Evolutionary conservation across 2,329 filamentous ascomycete genomes (phyloP).

Genomic region (Sphaerulina vaccinii): DNA sequence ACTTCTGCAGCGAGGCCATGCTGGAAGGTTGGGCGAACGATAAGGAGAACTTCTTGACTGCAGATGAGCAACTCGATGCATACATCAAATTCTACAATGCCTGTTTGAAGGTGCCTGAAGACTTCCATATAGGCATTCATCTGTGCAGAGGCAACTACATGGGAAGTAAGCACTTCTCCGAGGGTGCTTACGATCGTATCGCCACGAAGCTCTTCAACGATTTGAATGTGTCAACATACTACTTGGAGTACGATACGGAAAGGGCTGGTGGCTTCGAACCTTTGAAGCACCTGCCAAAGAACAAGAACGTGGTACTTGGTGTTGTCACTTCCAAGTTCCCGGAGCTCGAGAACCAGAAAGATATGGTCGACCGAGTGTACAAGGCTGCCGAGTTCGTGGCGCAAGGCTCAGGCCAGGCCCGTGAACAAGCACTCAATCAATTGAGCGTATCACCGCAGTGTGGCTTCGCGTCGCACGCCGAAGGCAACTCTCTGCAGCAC

Average conservation of each 20-base stretch:
- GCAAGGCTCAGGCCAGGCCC: conserved; percentile 58
- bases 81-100: conserved; percentile 79
- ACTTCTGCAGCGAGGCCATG: conserved; percentile 73
- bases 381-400: conserved; percentile 65
- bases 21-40: conserved; percentile 68
- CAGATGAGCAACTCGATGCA: conserved; percentile 69
- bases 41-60: conserved; percentile 63
- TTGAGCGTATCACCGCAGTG: conserved; percentile 66
- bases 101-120: conserved; percentile 57
- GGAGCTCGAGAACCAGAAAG: conserved; percentile 46
- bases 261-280: conserved; percentile 51
- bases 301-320: conserved; percentile 50
- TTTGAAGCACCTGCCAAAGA: conserved; percentile 44
- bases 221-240: conserved; percentile 38
- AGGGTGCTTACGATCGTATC: conserved; percentile 50
- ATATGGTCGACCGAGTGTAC: conserved; percentile 49
- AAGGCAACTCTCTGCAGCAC: conserved; percentile 58
- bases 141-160: conserved; percentile 60
- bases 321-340: conserved; percentile 50
- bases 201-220: conserved; percentile 40
- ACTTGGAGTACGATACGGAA: conserved; percentile 48
- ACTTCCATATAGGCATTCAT: conserved; percentile 76
- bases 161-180: conserved; percentile 47
- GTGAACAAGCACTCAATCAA: conserved; percentile 67
- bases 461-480: conserved; percentile 64